Evolutionary conservation across 164 flowering plant genomes (phyloP), one percentile per base, ranked within the genome.

Genomic region (Chimonanthus praecox): DNA sequence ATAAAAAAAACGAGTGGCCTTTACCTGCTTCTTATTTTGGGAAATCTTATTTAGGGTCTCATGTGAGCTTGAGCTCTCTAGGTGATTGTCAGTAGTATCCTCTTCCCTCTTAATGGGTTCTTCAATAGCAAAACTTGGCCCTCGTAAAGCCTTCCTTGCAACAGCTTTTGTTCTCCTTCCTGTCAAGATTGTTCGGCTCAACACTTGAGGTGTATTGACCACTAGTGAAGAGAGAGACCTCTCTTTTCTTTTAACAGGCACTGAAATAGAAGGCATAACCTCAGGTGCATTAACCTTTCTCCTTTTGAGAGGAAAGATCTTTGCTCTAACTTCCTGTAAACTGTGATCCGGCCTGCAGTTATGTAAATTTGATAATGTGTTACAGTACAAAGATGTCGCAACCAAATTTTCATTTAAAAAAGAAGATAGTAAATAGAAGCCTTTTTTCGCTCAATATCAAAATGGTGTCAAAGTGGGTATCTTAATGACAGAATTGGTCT

Each of bases 291-390:
- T 78, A 5, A 83, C 80, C 83, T 86, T 85, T 71, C 87, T 87
- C 77, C 86, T 79, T 83, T 85, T 90, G 47, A 81, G 78, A 72
- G 97, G 96, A 76, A 95, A 95, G 44, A 93, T 85, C 82, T 90
- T 95, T 66, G 92, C 84, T 73, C 91, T 86, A 69, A 96, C 82
- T 80, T 94, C 97, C 82, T 94, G 92, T 82, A 90, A 78, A 81
- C 83, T 92, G 82, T 92, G 94, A 83, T 96, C 99, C 0, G 95
- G 92, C 89, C 99, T 96, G 89, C 68, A 80, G 43, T 49, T 70
- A 54, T 76, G 33, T 68, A 70, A 68, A 71, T 58, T 33, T 70
- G 70, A 68, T 21, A 0, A 58, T 6, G 18, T 48, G 47, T 58
- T 51, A 7, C 8, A 54, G 60, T 15, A n/a, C 0, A 54, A 13